These are phyloP conservation scores for Lactarius sanguifluus DNA, from an alignment of 768 basidiomycete genomes.

Conservation along the genomic window DNA sequence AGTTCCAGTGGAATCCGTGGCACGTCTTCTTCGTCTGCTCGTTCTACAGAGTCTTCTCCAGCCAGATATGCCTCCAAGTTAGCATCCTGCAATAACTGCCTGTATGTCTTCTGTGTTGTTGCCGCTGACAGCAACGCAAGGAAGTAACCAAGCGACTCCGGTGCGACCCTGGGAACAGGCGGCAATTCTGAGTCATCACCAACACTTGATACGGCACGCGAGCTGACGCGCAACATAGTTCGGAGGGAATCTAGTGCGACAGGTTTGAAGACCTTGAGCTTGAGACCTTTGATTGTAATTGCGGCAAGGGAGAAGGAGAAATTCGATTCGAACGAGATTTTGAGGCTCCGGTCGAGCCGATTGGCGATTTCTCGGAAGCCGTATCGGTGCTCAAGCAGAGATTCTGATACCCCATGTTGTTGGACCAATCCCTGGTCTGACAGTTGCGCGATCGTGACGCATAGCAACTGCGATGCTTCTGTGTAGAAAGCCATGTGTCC, in stretches of 20 bases:
- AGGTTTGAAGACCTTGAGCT: conserved; percentile 62
- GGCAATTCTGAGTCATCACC: conserved; percentile 39
- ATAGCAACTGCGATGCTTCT: conserved; percentile 68
- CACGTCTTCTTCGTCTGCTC: conserved; percentile 41
- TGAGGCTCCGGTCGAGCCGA: conserved; percentile 71
- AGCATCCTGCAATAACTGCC: conserved; percentile 62
- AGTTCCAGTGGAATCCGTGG: conserved; percentile 56
- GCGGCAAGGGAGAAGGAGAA: conserved; percentile 83
- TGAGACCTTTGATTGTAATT: conserved; percentile 83
- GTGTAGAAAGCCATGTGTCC: conserved; percentile 68
- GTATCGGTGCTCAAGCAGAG: conserved; percentile 63
- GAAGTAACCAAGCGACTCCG: conserved; percentile 75
- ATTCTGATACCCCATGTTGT: conserved; percentile 48
- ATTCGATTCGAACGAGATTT: conserved; percentile 72
- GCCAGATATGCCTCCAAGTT: conserved; percentile 50
- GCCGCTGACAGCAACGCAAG: conserved; percentile 73
- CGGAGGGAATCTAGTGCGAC: conserved; percentile 62
- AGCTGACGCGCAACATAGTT: conserved; percentile 61
- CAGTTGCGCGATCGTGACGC: conserved; percentile 63
- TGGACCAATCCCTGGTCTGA: conserved; percentile 59
- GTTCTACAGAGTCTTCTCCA: conserved; percentile 46
- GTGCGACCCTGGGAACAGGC: conserved; percentile 45
- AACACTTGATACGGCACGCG: conserved; percentile 41
- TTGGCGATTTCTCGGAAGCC: conserved; percentile 65
- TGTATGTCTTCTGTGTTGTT: conserved; percentile 54